These are phyloP conservation scores for Kitagawia praeruptora DNA, from an alignment of 129 eudicot genomes.

Conservation along the genomic window DNA sequence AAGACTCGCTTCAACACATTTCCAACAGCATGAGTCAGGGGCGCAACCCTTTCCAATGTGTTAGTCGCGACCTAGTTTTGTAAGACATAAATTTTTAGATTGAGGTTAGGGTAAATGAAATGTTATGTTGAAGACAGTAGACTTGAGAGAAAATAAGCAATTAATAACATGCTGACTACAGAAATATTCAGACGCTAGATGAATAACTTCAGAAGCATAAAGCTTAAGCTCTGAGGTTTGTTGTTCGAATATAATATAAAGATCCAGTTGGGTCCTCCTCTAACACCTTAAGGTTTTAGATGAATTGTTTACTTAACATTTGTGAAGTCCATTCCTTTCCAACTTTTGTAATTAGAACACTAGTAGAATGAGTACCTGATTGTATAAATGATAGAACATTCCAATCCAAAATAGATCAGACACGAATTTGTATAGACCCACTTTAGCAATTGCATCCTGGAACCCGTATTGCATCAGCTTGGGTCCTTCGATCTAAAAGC, in stretches of 20 bases:
- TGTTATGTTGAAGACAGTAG: not conserved
- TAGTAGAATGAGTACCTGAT: conserved; percentile 28
- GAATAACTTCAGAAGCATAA: not conserved
- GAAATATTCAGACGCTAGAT: not conserved
- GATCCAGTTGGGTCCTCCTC: too few species aligned
- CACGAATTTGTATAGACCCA: conserved; percentile 37
- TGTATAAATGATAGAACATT: conserved; percentile 61
- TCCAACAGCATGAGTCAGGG: conserved; percentile 61
- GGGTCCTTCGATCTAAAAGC: conserved; percentile 51
- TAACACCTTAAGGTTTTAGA: too few species aligned
- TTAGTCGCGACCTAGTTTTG: conserved; percentile 42
- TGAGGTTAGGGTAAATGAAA: not conserved
- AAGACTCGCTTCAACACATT: conserved; percentile 56
- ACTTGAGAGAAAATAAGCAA: not conserved
- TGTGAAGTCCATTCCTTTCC: not conserved
- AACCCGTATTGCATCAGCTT: conserved; percentile 47
- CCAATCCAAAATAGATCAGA: conserved; percentile 59
- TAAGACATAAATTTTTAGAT: not conserved
- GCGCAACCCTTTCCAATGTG: conserved; percentile 55
- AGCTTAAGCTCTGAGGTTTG: not conserved
- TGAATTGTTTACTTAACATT: too few species aligned
- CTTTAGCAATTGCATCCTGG: conserved; percentile 52
- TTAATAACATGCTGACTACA: not conserved
- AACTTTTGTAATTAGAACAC: not conserved
- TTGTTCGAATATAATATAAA: too few species aligned